Conservation (phyloP, 441 rosid genomes). For the Viola pubescens region DNA sequence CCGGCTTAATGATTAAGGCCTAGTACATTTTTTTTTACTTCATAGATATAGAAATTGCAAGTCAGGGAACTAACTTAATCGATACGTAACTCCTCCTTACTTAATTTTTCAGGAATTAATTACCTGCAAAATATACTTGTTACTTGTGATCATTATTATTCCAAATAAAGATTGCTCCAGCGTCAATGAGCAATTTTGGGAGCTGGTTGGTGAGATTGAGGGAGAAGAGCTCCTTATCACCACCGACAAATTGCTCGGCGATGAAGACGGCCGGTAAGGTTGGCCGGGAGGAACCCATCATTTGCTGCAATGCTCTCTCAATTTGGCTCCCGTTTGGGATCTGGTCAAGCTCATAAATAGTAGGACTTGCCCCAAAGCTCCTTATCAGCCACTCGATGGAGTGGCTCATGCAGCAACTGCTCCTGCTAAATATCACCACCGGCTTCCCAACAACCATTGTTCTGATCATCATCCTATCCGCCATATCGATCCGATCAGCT, state of each 20-base stretch:
- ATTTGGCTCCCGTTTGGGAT: constrained; percentile 52
- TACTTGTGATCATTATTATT: neutral
- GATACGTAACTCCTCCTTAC: too few relatives aligned
- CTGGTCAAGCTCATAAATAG: constrained; percentile 64
- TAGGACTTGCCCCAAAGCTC: constrained; percentile 60
- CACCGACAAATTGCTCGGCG: constrained; percentile 59
- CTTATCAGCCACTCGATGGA: constrained; percentile 48
- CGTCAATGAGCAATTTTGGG: constrained; percentile 45
- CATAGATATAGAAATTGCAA: too few relatives aligned
- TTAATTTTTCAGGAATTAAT: neutral
- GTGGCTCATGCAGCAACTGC: constrained; percentile 68
- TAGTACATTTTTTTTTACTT: too few relatives aligned
- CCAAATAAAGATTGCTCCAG: constrained; percentile 71
- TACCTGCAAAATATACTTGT: neutral
- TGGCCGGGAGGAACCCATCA: constrained; percentile 40
- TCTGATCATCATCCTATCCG: constrained; percentile 29
- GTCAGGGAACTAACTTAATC: too few relatives aligned
- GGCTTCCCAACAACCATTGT: constrained; percentile 52
- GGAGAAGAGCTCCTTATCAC: constrained; percentile 65
- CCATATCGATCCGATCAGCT: neutral
- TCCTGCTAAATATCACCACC: constrained; percentile 73
- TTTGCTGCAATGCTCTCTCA: constrained; percentile 43
- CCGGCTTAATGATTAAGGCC: too few relatives aligned
- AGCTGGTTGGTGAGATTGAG: constrained; percentile 58
- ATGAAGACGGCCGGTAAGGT: constrained; percentile 68